These are phyloP conservation scores for Ophiocordyceps camponoti-rufipedis DNA, from an alignment of 2,329 filamentous ascomycete genomes.

Conservation along the genomic window DNA sequence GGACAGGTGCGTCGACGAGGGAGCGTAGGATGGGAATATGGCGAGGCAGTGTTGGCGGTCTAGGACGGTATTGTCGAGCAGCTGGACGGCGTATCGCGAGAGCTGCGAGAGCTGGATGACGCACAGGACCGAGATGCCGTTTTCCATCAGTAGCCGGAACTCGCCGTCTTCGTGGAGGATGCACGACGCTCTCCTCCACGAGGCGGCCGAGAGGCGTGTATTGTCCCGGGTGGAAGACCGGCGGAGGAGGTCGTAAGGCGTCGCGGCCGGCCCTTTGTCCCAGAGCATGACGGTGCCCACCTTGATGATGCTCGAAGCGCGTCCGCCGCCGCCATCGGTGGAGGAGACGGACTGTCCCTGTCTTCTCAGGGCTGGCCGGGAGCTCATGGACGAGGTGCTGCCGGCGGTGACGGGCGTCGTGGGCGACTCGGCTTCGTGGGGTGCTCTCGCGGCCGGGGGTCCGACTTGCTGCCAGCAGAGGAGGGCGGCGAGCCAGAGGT, in stretches of 20 bases:
- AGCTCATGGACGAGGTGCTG: conserved; percentile 10
- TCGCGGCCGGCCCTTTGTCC: conserved; percentile 53
- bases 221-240: conserved; percentile 37
- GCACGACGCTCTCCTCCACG: conserved; percentile 81
- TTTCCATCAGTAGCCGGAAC: conserved; percentile 76
- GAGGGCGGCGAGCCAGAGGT: conserved; percentile 64
- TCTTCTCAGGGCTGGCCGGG: conserved; percentile 24
- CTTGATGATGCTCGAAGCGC: conserved; percentile 63
- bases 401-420: conserved; percentile 7
- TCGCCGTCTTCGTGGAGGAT: conserved; percentile 90
- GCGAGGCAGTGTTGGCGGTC: conserved; percentile 89
- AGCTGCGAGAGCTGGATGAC: conserved; percentile 78
- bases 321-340: conserved; percentile 10
- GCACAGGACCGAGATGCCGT: conserved; percentile 62
- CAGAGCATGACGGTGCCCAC: conserved; percentile 81
- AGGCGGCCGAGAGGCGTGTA: conserved; percentile 21
- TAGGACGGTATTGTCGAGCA: conserved; percentile 75
- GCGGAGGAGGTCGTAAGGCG: conserved; percentile 36
- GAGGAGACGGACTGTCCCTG: conserved; percentile 12
- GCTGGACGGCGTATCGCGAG: conserved; percentile 76
- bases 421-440: conserved; percentile 14
- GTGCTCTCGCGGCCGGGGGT: conserved; percentile 36
- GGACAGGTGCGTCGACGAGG: conserved; percentile 52
- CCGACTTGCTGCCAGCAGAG: conserved; percentile 67
- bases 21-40: conserved; percentile 84